Evolutionary conservation across 192 early-diverging fungal genomes (phyloP).

Genomic region (Gigaspora rosea): DNA sequence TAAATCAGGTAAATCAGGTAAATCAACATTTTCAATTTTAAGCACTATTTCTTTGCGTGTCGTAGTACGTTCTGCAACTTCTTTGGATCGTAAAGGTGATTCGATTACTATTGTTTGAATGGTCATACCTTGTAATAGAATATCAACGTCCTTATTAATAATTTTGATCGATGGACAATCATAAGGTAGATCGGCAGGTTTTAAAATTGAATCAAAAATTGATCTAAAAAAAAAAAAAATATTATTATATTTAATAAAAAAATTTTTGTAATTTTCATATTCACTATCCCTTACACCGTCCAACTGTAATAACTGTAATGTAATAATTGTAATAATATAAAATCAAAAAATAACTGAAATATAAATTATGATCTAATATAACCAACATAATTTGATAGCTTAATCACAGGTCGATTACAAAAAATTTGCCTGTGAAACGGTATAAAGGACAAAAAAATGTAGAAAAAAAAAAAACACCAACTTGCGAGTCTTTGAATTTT

Average conservation of each 20-base stretch:
- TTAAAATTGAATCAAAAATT: slow-evolving; percentile 15
- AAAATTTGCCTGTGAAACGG: neutral
- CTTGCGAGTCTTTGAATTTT: slow-evolving; percentile 15
- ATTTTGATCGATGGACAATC: slow-evolving; percentile 27
- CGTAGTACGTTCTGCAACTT: slow-evolving; percentile 3
- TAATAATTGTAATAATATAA: no score
- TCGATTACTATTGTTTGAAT: slow-evolving; percentile 26
- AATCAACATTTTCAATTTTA: neutral
- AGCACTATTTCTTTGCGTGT: neutral
- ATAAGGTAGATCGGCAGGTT: neutral
- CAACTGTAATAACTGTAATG: neutral
- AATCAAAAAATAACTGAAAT: neutral
- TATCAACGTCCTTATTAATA: neutral
- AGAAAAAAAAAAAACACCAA: neutral
- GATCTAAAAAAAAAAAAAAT: slow-evolving; percentile 8
- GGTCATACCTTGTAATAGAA: slow-evolving; percentile 19
- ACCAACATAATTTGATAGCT: no score
- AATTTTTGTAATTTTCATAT: no score
- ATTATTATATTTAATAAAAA: no score
- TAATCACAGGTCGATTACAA: no score
- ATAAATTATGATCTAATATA: no score
- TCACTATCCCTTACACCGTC: neutral
- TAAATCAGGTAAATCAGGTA: neutral
- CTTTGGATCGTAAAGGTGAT: slow-evolving; percentile 8
- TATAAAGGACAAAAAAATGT: neutral